These are phyloP conservation scores for Cryomyces minteri DNA, from an alignment of 495 filamentous ascomycete genomes.

Conservation along the genomic window DNA sequence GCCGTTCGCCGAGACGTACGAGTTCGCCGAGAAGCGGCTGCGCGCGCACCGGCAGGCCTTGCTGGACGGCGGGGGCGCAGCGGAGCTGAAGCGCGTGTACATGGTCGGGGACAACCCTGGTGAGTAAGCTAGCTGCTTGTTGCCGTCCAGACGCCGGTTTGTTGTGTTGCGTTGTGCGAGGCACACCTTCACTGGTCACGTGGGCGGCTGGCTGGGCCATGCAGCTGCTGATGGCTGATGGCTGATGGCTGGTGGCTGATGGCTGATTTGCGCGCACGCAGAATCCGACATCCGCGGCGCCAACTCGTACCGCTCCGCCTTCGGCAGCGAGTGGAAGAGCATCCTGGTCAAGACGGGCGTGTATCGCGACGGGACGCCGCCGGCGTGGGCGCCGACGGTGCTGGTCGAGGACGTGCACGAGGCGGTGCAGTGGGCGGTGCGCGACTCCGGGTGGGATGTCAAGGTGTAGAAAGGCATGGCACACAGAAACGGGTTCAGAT, in stretches of 20 bases:
- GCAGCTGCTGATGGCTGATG: background rate
- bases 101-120: slow-evolving; percentile 94
- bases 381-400: slow-evolving; percentile 32
- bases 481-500: no score
- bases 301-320: slow-evolving; percentile 47
- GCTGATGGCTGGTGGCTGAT: background rate
- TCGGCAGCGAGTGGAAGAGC: slow-evolving; percentile 57
- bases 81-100: slow-evolving; percentile 49
- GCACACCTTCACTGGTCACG: background rate
- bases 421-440: slow-evolving; percentile 45
- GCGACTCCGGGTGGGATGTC: slow-evolving; percentile 25
- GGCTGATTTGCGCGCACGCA: no score
- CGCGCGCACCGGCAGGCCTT: slow-evolving; percentile 34
- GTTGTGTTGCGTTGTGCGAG: background rate
- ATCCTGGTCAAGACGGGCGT: slow-evolving; percentile 80
- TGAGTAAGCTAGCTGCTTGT: background rate
- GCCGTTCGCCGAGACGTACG: slow-evolving; percentile 56
- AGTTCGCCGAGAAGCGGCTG: slow-evolving; percentile 64
- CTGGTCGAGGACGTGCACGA: slow-evolving; percentile 51
- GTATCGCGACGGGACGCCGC: slow-evolving; percentile 35
- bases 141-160: background rate
- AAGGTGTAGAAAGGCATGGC: background rate
- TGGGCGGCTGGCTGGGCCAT: background rate
- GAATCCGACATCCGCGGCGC: slow-evolving; percentile 84
- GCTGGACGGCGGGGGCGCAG: slow-evolving; percentile 15